Percentiles rank a stretch among this genome's conserved stretches.
Evolutionary conservation across 352 stramenopile genomes (phyloP).

Genomic region (Peronosclerospora sorghi): DNA sequence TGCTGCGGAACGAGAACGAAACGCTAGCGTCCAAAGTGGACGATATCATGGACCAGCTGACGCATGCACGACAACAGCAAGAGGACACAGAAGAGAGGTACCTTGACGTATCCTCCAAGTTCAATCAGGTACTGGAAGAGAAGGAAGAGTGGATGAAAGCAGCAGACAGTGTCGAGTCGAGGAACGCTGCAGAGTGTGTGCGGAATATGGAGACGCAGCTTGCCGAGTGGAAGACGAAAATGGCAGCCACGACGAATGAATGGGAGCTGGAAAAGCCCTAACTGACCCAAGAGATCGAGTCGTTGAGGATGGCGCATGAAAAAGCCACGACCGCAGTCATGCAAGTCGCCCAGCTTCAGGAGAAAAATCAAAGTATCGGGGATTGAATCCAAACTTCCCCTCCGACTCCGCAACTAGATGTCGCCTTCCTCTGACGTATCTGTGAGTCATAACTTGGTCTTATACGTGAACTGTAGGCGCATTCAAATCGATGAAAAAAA

Average conservation of each 20-base stretch:
- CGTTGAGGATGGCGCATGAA: constrained; percentile 12
- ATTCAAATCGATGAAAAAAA: constrained; percentile 36
- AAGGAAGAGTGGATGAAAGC: constrained; percentile 23
- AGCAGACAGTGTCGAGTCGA: too few species aligned
- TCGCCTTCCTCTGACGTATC: neutral
- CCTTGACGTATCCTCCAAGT: constrained; percentile 39
- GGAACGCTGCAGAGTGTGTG: neutral
- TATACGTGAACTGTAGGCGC: constrained; percentile 71
- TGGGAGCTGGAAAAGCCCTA: constrained; percentile 14
- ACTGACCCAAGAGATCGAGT: constrained; percentile 17
- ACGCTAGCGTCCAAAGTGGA: constrained; percentile 23
- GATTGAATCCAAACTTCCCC: too few species aligned
- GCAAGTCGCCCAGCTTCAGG: constrained; percentile 26
- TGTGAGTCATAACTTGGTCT: constrained; percentile 41
- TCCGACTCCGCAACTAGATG: too few species aligned
- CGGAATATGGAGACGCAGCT: constrained; percentile 7
- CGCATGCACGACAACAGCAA: constrained; percentile 33
- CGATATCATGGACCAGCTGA: constrained; percentile 36
- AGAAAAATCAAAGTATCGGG: constrained; percentile 36
- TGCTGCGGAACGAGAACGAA: constrained; percentile 21
- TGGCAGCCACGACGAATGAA: constrained; percentile 4
- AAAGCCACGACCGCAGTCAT: constrained; percentile 17
- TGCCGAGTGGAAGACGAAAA: constrained; percentile 2
- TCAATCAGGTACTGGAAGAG: constrained; percentile 43
- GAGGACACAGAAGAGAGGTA: constrained; percentile 49